Evolutionary conservation across 441 rosid genomes (phyloP).

Genomic region (Daphne laureola): DNA sequence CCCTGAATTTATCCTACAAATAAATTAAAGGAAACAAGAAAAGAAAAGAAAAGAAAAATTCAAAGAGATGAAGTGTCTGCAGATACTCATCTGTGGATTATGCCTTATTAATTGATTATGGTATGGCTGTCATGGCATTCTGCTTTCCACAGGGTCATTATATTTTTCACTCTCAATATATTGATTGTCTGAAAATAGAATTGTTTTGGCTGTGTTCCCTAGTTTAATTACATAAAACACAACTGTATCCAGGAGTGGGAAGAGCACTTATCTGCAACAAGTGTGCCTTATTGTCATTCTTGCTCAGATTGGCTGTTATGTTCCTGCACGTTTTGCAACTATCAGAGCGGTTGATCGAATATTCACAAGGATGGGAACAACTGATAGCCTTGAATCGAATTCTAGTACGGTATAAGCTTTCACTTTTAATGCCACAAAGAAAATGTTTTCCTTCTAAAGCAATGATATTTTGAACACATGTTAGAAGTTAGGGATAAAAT

Average conservation of each 20-base stretch:
- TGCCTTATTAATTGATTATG: too few species aligned
- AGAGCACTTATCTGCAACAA: slow-evolving; percentile 99
- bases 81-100: too few species aligned
- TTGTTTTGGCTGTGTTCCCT: slow-evolving; percentile 4
- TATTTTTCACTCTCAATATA: too few species aligned
- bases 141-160: too few species aligned
- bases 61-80: too few species aligned
- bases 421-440: not conserved
- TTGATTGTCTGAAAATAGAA: not conserved
- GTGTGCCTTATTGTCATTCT: slow-evolving; percentile 88
- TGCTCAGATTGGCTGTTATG: slow-evolving; percentile 96
- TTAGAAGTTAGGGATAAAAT: too few species aligned
- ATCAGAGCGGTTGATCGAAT: slow-evolving; percentile 85
- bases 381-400: slow-evolving; percentile 87
- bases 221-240: slow-evolving; percentile 13
- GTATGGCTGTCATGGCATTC: too few species aligned
- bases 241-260: slow-evolving; percentile 75
- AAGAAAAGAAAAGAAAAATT: too few species aligned
- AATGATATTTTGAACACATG: not conserved
- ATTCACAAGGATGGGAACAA: slow-evolving; percentile 94
- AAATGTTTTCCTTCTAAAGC: not conserved
- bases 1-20: too few species aligned
- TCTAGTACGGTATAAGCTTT: slow-evolving; percentile 74
- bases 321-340: slow-evolving; percentile 86
- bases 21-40: too few species aligned